phyloP scores from a whole-genome alignment of 805 yeast species.

The Ogataea polymorpha region DNA sequence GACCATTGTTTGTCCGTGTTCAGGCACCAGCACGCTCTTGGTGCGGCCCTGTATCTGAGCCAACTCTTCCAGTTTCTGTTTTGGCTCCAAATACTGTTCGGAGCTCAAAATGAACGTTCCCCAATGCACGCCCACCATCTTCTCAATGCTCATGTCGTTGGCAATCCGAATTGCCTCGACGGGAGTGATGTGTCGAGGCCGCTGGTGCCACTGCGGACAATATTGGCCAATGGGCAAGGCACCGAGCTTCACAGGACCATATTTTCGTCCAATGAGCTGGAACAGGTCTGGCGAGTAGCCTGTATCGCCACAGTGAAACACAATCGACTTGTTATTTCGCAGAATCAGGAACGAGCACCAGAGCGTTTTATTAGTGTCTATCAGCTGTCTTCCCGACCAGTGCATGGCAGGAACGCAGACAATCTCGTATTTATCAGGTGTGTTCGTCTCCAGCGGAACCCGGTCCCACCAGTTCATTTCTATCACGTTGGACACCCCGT shows the following conservation, averaged over 20 bases:
- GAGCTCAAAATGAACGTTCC: conserved; percentile 90
- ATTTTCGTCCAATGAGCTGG: conserved; percentile 56
- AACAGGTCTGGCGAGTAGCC: conserved; percentile 82
- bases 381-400: conserved; percentile 87
- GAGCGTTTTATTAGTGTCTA: conserved; percentile 74
- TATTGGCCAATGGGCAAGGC: conserved; percentile 93
- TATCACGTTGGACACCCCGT: conserved; percentile 57
- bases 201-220: conserved; percentile 92
- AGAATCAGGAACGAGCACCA: conserved; percentile 87
- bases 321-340: conserved; percentile 62
- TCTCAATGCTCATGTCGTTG: conserved; percentile 55
- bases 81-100: conserved; percentile 86
- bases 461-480: conserved; percentile 96
- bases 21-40: conserved; percentile 57
- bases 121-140: conserved; percentile 90
- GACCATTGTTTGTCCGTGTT: conserved; percentile 68
- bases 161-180: conserved; percentile 69
- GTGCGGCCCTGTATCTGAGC: conserved; percentile 40
- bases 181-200: conserved; percentile 85
- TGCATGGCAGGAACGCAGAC: conserved; percentile 95
- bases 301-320: conserved; percentile 94
- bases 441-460: conserved; percentile 36
- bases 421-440: conserved; percentile 59
- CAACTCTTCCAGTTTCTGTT: conserved; percentile 48
- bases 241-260: conserved; percentile 64